A percentile compares a stretch with the other conserved stretches of the same genome.
Conservation (phyloP, 108 stramenopile genomes). For the Schizochytrium sp. region DNA sequence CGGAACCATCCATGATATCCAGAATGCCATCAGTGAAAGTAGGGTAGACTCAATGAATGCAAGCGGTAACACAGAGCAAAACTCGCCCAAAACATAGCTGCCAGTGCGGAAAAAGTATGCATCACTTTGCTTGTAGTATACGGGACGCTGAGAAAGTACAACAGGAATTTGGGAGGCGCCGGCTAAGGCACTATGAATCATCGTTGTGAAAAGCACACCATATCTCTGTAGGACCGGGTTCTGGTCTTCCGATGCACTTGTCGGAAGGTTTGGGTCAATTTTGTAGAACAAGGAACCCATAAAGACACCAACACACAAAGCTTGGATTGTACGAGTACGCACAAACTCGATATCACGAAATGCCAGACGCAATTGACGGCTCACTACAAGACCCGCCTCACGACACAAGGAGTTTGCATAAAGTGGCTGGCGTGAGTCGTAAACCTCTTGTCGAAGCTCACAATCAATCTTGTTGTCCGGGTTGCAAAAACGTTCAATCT, state of each 20-base stretch:
- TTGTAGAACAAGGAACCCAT: conserved; percentile 59
- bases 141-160: conserved; percentile 78
- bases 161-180: conserved; percentile 81
- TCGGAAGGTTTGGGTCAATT: background rate
- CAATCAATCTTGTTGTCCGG: background rate
- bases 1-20: background rate
- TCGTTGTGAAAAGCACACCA: background rate
- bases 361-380: conserved; percentile 15
- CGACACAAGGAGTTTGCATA: conserved; percentile 62
- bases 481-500: background rate
- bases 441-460: background rate
- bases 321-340: background rate
- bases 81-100: background rate
- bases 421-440: conserved; percentile 65
- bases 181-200: conserved; percentile 59
- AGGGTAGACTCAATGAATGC: background rate
- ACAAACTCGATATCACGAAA: conserved; percentile 49
- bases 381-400: background rate
- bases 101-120: conserved; percentile 80
- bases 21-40: conserved; percentile 23
- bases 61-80: background rate
- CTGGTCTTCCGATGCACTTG: background rate
- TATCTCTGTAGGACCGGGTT: background rate
- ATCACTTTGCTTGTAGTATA: conserved; percentile 88
- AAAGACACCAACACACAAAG: conserved; percentile 15